Evolutionary conservation across 1,284 basidiomycete genomes (phyloP).

Genomic region (Abortiporus biennis): DNA sequence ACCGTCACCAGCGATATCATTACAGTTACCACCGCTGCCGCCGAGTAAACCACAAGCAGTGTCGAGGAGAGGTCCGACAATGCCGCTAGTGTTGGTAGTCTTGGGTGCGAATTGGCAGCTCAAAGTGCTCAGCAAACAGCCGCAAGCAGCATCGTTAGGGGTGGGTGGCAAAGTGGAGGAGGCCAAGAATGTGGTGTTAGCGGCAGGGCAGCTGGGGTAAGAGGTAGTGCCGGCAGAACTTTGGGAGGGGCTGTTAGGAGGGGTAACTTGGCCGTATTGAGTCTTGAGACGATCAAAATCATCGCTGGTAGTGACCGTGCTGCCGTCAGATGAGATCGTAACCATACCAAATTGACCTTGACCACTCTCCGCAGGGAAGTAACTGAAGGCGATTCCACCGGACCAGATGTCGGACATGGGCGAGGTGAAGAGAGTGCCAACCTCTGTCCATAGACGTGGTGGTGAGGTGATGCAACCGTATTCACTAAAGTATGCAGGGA

Average conservation of each 20-base stretch:
- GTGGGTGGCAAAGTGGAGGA: constrained; percentile 76
- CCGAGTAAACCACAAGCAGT: constrained; percentile 70
- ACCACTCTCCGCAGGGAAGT: constrained; percentile 68
- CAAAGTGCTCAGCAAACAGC: constrained; percentile 64
- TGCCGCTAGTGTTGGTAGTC: constrained; percentile 56
- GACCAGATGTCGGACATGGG: constrained; percentile 80
- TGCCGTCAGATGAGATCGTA: constrained; percentile 57
- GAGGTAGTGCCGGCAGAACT: constrained; percentile 44
- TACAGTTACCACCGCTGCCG: constrained; percentile 53
- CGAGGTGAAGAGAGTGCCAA: constrained; percentile 63
- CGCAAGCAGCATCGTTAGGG: constrained; percentile 75
- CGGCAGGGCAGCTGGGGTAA: constrained; percentile 62
- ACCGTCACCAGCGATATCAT: constrained; percentile 70
- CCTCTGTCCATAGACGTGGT: constrained; percentile 80
- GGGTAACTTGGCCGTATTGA: constrained; percentile 53
- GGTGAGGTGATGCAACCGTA: constrained; percentile 69
- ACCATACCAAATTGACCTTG: constrained; percentile 83
- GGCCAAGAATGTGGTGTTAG: constrained; percentile 56
- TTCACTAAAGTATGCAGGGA: constrained; percentile 88
- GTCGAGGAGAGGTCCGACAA: constrained; percentile 67
- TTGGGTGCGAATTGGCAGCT: constrained; percentile 67
- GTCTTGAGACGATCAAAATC: constrained; percentile 67
- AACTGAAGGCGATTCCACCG: constrained; percentile 85
- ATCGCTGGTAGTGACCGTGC: constrained; percentile 51
- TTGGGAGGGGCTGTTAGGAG: constrained; percentile 61